phyloP scores from a whole-genome alignment of 495 filamentous ascomycete species.

The Entonaema liquescens region DNA sequence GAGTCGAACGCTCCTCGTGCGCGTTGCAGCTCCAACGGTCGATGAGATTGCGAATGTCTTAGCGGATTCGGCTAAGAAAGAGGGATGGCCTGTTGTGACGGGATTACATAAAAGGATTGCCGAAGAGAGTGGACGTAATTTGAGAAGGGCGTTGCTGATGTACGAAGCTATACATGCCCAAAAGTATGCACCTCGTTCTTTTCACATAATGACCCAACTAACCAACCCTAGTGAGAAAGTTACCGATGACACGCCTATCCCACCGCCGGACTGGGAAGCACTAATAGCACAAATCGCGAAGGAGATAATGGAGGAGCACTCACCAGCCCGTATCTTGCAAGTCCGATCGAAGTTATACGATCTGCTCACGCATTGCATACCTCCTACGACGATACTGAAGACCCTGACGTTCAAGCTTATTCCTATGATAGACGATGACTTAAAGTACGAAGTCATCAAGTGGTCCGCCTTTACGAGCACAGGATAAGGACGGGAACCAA shows the following conservation, averaged over 20 bases:
- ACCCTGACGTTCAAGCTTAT: conserved; percentile 93
- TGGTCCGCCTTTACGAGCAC: conserved; percentile 97
- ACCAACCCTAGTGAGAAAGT: conserved; percentile 78
- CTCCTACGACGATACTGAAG: conserved; percentile 89
- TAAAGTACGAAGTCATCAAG: conserved; percentile 91
- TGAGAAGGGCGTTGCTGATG: conserved; percentile 90
- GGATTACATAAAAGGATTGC: conserved; percentile 84
- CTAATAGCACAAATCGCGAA: conserved; percentile 85
- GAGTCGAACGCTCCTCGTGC: conserved; percentile 85
- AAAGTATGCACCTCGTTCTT: conserved; percentile 66
- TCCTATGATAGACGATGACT: conserved; percentile 79
- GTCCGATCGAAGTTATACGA: conserved; percentile 95
- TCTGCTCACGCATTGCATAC: conserved; percentile 95
- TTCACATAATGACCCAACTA: neutral
- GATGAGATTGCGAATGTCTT: conserved; percentile 83
- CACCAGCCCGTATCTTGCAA: conserved; percentile 82
- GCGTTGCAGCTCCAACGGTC: conserved; percentile 89
- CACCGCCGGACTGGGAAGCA: conserved; percentile 95
- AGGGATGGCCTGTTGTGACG: conserved; percentile 75
- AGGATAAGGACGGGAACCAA: conserved; percentile 89
- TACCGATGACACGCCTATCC: conserved; percentile 84
- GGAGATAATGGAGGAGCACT: conserved; percentile 91
- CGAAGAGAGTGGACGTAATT: conserved; percentile 88
- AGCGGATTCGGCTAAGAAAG: conserved; percentile 74
- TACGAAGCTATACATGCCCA: conserved; percentile 96